Base-by-base conservation (phyloP, 176 grass and related monocot genomes). In the Carex myosuroides region DNA sequence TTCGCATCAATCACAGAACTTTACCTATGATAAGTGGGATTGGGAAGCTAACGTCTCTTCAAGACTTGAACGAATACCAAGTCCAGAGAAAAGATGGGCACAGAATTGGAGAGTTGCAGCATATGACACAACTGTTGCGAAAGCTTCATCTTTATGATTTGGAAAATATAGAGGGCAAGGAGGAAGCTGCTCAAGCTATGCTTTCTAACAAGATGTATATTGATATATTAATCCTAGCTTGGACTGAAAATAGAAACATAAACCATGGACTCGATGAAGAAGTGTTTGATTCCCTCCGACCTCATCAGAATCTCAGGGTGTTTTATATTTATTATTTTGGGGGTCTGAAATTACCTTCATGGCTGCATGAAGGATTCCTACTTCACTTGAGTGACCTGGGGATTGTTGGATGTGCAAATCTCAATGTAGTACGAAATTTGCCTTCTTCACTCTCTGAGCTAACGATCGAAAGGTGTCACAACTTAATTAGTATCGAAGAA, bases 81-180 rank as follows among this genome's bases (percentile, higher is more conserved):
- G 78, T 89, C 56, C 55, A 42, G 42, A 79, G 8, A 75, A 35
- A 60, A 11, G 74, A 79, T 62, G 70, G 79, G 3, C 84, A 58
- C 0, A 57, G 24, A 77, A 75, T 86, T 67, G 13, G 42, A 52
- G 87, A 86, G 84, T 64, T 89, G 79, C 83, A 86, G 67, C 14
- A 39, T 75, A 86, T 90, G 84, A 90, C 85, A 57, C 85, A 87
- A 37, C 60, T 90, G n/a, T 81, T 22, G 66, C 75, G 69, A 59
- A 70, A 2, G 20, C 69, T 89, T 20, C 12, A 0, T 61, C 69
- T 89, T 54, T 82, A 6, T 57, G 26, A 0, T 70, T 50, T 90
- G 54, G 4, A 1, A 29, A 21, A 20, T 11, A 33, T 90, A 8
- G 2, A 3, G 10, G 68, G 21, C 24, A 24, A 11, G 14, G 60